Conservation (phyloP, 257 asterid genomes). For the Plantago major region DNA sequence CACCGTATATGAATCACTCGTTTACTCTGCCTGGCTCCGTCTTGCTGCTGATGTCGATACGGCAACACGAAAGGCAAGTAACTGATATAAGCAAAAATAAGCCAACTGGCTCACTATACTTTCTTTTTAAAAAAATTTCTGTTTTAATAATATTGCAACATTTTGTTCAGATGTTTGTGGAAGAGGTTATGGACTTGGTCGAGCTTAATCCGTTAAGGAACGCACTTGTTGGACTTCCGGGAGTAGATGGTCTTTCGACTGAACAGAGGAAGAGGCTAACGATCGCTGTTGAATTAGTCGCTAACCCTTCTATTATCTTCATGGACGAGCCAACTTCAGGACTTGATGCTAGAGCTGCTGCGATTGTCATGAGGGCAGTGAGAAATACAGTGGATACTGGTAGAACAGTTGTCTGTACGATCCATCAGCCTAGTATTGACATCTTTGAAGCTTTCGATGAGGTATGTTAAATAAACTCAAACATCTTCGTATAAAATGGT, state of each 20-base stretch:
- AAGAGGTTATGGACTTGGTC: slow-evolving; percentile 81
- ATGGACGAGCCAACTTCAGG: too few species aligned
- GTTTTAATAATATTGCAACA: background rate
- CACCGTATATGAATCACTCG: slow-evolving; percentile 75
- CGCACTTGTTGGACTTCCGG: slow-evolving; percentile 83
- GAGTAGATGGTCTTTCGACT: slow-evolving; percentile 77
- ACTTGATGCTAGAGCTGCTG: too few species aligned
- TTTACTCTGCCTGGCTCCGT: slow-evolving; percentile 91
- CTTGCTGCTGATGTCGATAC: slow-evolving; percentile 68
- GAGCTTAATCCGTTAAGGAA: slow-evolving; percentile 65
- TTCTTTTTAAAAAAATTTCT: background rate
- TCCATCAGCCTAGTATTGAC: slow-evolving; percentile 86
- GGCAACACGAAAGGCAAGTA: slow-evolving; percentile 63
- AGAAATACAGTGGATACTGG: too few species aligned
- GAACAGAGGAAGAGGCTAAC: too few species aligned
- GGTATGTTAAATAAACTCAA: slow-evolving; percentile 34
- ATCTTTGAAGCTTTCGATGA: slow-evolving; percentile 90
- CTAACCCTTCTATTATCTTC: too few species aligned
- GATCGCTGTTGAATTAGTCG: too few species aligned
- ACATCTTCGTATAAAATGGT: background rate
- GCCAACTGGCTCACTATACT: background rate
- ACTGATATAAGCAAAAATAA: background rate
- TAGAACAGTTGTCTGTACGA: slow-evolving; percentile 84
- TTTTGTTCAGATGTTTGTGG: slow-evolving; percentile 70
- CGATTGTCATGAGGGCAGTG: too few species aligned